Base-by-base conservation (phyloP, 345 rosid genomes). In the Pistacia atlantica region DNA sequence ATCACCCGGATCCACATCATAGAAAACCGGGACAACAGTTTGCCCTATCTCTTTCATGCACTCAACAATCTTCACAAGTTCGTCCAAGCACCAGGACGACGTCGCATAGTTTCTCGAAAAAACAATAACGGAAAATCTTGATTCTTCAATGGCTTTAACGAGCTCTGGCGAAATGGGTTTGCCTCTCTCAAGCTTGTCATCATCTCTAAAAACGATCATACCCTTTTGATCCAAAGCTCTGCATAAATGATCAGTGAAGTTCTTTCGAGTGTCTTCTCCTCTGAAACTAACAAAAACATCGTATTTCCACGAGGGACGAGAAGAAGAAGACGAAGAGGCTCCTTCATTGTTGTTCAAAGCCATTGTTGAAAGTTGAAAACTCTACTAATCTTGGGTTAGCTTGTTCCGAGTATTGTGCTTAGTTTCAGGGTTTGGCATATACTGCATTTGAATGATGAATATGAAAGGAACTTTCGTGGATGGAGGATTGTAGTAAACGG, bases 251-350 rank as follows among this genome's bases (percentile, higher is more conserved):
- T 46, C 57, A 4, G 72, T 69, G 72, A 65, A 65, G 51, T 38
- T 38, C 22, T 38, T 65, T 13, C 28, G 51, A 10, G 51, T 65
- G 69, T 65, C 72, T n/a, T 49, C 72, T 22, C 59, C 72, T 69
- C 72, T 69, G 31, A 69, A 69, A 46, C 72, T 69, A 28, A 69
- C 11, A 25, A 69, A 69, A 9, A 69, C 72, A 45, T 69, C 72
- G 38, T 69, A 49, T 11, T 22, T 22, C 72, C 59, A 69, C 38
- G 38, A 61, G 12, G 65, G 72, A 49, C 31, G 18, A 45, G 71
- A 69, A 69, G 72, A 69, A 31, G 33, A 31, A 31, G 33, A 31
- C 33, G 54, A 49, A 49, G 72, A 46, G 22, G 72, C n/a, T n/a
- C 51, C 51, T 65, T 20, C n/a, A 5, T 7, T 65, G 10, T 17